Conservation (phyloP, 2,329 filamentous ascomycete genomes). For the Phyllosticta citribraziliensis region DNA sequence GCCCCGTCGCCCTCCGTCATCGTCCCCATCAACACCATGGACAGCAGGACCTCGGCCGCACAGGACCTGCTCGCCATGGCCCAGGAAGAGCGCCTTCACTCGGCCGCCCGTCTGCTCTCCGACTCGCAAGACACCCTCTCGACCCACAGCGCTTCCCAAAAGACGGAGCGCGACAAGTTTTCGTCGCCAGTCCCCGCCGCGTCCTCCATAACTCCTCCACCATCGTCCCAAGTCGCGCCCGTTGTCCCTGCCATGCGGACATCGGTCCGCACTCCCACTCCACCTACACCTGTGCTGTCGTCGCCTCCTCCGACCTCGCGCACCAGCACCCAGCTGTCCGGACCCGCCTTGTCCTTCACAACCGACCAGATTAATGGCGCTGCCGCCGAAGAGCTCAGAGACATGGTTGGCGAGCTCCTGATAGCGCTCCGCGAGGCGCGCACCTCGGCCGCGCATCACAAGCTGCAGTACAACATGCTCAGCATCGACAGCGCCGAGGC, state of each 20-base stretch:
- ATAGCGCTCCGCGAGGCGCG: conserved; percentile 55
- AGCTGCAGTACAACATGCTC: conserved; percentile 78
- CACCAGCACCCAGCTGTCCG: conserved; percentile 10
- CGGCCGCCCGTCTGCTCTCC: background rate
- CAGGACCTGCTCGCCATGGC: conserved; percentile 10
- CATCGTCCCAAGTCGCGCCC: conserved; percentile 47
- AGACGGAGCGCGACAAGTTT: conserved; percentile 17
- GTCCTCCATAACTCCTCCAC: conserved; percentile 53
- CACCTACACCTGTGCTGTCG: conserved; percentile 38
- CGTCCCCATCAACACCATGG: conserved; percentile 3
- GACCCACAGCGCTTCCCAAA: conserved; percentile 2
- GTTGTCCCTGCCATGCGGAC: conserved; percentile 27
- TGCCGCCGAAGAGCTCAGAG: conserved; percentile 42
- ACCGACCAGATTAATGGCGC: conserved; percentile 44
- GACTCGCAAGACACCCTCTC: conserved; percentile 5
- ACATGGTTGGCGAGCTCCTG: conserved; percentile 44
- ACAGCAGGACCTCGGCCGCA: conserved; percentile 1
- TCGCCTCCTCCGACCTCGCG: conserved; percentile 38
- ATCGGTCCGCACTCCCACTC: conserved; percentile 39
- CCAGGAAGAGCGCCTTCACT: conserved; percentile 6
- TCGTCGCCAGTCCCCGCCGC: conserved; percentile 33
- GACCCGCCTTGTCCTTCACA: conserved; percentile 34
- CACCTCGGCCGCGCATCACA: conserved; percentile 81
- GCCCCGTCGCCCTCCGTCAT: background rate
- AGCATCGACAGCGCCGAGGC: conserved; percentile 77